phyloP scores from a whole-genome alignment of 768 basidiomycete species.

The Pisolithus marmoratus region DNA sequence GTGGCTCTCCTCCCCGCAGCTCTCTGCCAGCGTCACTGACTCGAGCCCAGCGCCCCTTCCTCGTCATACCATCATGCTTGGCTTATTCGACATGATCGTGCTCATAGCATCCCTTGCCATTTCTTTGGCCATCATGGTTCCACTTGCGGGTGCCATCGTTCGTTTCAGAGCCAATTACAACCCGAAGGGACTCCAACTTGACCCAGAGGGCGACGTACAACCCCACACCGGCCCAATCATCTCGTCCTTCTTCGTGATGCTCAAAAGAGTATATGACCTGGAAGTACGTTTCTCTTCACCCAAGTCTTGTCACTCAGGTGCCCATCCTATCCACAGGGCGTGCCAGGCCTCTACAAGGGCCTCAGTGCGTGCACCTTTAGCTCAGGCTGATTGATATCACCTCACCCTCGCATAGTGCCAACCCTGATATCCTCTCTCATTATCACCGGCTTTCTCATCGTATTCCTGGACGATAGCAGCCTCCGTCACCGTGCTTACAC shows the following conservation, averaged over 20 bases:
- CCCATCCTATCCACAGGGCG: conserved; percentile 40
- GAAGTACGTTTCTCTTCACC: conserved; percentile 45
- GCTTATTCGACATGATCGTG: conserved; percentile 35
- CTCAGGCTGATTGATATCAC: conserved; percentile 32
- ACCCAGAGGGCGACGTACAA: conserved; percentile 69
- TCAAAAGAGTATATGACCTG: conserved; percentile 59
- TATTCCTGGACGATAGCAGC: conserved; percentile 52
- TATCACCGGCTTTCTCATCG: conserved; percentile 51
- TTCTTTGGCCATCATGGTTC: conserved; percentile 54
- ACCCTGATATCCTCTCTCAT: conserved; percentile 43
- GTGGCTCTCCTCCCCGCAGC: conserved; percentile 10
- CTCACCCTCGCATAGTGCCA: conserved; percentile 35
- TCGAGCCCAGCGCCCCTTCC: not conserved
- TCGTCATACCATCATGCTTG: conserved; percentile 24
- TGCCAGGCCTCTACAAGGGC: conserved; percentile 76
- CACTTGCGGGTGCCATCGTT: conserved; percentile 63
- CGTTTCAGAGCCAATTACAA: conserved; percentile 82
- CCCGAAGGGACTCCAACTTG: conserved; percentile 77
- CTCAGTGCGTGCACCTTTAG: conserved; percentile 38
- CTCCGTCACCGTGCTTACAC: conserved; percentile 62
- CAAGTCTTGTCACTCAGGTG: not conserved
- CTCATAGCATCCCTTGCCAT: conserved; percentile 41
- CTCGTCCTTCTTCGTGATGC: conserved; percentile 69
- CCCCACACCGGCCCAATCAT: conserved; percentile 77
- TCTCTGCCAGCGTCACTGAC: conserved; percentile 1